Evolutionary conservation across 2,329 filamentous ascomycete species (phyloP), one percentile per base, ranked within the genome.

Genomic region (Neoascochyta sp.): DNA sequence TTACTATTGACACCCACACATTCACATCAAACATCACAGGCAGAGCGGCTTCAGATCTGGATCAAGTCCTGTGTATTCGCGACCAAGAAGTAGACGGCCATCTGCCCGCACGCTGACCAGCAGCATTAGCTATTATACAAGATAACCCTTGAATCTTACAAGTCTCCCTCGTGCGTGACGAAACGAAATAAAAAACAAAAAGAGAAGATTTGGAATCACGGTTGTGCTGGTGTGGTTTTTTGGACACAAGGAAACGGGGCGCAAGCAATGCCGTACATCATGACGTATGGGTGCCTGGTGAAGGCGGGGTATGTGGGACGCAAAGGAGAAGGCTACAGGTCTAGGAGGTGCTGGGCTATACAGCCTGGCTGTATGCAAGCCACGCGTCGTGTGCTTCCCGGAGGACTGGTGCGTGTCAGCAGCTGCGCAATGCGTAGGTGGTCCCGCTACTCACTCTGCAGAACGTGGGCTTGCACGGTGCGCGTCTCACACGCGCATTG

Each of bases 401-500:
- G 7, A 63, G 45, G 24, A 60, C 59, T 63, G 15, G n/a, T 15
- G 11, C 1, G 4, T 20, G 28, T 57, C 39, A 59, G 42, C 22
- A 27, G n/a, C 5, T 15, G 9, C n/a, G 11, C 4, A 9, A 10
- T 1, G 4, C 8, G 13, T 4, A n/a, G 12, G 9, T 17, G 16
- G 7, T 16, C 7, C n/a, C 2, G 9, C 10, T 9, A 47, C 55
- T 37, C 48, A 61, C 59, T 54, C 37, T 60, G 57, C 39, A 64
- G 42, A 27, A 64, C 59, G 24, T 57, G 51, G 9, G 47, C 47
- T 43, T 64, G 61, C 15, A 47, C 52, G 4, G 41, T 42, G 31
- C 51, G 47, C 18, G 56, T 60, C 41, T 63, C 58, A 27, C 61
- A 64, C 22, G 79, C 78, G 52, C 75, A 77, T 54, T 83, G 79